Percentiles rank a stretch among this genome's conserved stretches.
Conservation (phyloP, 495 filamentous ascomycete species). For the Talaromyces adpressus region DNA sequence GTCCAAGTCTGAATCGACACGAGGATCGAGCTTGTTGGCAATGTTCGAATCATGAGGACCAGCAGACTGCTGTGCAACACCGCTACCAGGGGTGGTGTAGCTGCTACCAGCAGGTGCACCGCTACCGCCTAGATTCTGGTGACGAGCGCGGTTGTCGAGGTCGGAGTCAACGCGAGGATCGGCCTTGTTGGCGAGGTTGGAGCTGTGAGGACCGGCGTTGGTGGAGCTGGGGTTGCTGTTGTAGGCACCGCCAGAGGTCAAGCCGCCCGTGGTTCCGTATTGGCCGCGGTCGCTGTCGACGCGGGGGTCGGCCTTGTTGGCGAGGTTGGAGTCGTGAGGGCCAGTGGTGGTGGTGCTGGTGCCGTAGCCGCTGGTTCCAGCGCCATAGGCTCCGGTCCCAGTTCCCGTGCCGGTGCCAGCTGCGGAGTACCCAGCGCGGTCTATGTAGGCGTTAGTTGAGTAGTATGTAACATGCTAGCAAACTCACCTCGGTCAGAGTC, state of each 20-base stretch:
- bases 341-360: conserved; percentile 16
- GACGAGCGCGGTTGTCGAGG: conserved; percentile 32
- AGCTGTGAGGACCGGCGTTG: conserved; percentile 27
- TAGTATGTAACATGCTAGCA: not conserved
- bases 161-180: conserved; percentile 47
- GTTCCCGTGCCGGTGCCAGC: conserved; percentile 1
- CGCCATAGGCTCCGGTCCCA: not conserved
- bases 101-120: conserved; percentile 26
- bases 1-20: conserved; percentile 33
- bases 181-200: conserved; percentile 34
- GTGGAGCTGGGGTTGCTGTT: conserved; percentile 5
- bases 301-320: conserved; percentile 45
- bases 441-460: not conserved
- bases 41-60: conserved; percentile 40
- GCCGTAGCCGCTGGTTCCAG: not conserved
- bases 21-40: conserved; percentile 43
- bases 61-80: conserved; percentile 17
- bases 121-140: conserved; percentile 17
- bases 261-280: conserved; percentile 4
- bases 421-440: not conserved
- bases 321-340: conserved; percentile 27
- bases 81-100: conserved; percentile 22
- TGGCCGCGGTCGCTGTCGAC: conserved; percentile 36
- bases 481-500: conserved; percentile 26
- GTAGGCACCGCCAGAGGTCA: conserved; percentile 6